These are phyloP conservation scores for Helenozyma rhizophorensis DNA, from an alignment of 805 yeast species.

Conservation along the genomic window DNA sequence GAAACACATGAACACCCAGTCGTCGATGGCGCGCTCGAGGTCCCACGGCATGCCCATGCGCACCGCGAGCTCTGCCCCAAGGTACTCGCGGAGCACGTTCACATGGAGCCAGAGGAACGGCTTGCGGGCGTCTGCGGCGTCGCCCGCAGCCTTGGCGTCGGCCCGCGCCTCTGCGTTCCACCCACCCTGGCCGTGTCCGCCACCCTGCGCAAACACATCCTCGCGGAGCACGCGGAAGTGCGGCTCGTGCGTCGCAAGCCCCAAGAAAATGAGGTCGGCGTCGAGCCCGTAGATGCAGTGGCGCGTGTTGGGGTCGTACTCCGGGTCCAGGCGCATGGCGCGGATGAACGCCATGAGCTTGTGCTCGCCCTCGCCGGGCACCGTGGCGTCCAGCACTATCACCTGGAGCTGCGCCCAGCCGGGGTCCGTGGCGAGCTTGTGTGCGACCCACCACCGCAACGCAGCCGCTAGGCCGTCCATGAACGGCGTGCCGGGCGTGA, in stretches of 20 bases:
- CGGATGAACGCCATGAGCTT: constrained; percentile 95
- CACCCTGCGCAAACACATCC: constrained; percentile 83
- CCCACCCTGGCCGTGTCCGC: constrained; percentile 42
- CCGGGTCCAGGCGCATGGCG: constrained; percentile 80
- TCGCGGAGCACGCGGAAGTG: constrained; percentile 91
- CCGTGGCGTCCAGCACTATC: constrained; percentile 90
- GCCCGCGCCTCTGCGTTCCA: constrained; percentile 58
- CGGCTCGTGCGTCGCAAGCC: constrained; percentile 97
- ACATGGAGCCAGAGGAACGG: constrained; percentile 95
- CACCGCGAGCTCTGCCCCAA: constrained; percentile 78
- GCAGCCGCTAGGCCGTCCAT: constrained; percentile 87
- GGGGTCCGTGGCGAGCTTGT: constrained; percentile 81
- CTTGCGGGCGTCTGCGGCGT: constrained; percentile 49
- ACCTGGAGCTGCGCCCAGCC: constrained; percentile 91
- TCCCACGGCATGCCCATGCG: constrained; percentile 72
- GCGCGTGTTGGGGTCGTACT: constrained; percentile 87
- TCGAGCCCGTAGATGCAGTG: constrained; percentile 97
- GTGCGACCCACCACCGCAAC: constrained; percentile 87
- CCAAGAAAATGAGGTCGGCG: constrained; percentile 94
- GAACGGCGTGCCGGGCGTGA: constrained; percentile 98
- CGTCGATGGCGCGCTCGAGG: constrained; percentile 93
- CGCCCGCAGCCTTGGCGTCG: constrained; percentile 45
- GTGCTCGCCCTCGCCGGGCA: constrained; percentile 99
- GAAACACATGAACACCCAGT: constrained; percentile 98
- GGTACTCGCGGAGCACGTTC: constrained; percentile 80